These are phyloP conservation scores for Bolboschoenus planiculmis DNA, from an alignment of 176 grass and related monocot genomes.

Conservation along the genomic window DNA sequence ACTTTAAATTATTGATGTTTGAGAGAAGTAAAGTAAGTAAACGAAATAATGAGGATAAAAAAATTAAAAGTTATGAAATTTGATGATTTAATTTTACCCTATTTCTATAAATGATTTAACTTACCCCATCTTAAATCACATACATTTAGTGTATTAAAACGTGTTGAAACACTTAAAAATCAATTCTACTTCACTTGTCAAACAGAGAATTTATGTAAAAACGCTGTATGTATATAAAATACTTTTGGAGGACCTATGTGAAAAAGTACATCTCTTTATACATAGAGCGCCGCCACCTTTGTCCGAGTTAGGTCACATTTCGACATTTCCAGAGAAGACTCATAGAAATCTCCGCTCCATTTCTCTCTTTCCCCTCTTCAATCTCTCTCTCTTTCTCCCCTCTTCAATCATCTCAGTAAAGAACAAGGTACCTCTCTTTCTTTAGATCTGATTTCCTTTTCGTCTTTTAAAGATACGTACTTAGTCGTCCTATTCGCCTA, in stretches of 20 bases:
- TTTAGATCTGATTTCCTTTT: not conserved
- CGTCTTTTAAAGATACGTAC: not conserved
- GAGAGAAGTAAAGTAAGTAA: too few relatives aligned
- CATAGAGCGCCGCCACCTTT: constrained; percentile 14
- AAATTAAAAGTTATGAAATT: too few relatives aligned
- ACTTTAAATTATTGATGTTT: too few relatives aligned
- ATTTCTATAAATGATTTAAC: too few relatives aligned
- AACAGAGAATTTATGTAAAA: too few relatives aligned
- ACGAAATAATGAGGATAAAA: too few relatives aligned
- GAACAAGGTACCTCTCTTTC: not conserved
- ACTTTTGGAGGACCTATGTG: not conserved
- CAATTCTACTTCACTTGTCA: too few relatives aligned
- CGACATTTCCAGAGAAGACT: not conserved
- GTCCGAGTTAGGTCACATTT: not conserved
- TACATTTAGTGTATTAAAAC: too few relatives aligned
- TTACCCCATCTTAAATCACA: too few relatives aligned
- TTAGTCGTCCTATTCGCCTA: not conserved
- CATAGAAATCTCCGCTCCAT: constrained; percentile 2
- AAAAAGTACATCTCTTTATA: not conserved
- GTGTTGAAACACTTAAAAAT: too few relatives aligned
- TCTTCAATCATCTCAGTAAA: not conserved
- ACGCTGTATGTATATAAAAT: not conserved
- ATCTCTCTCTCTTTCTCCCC: not conserved
- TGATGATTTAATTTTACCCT: too few relatives aligned
- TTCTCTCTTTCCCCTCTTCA: not conserved